A percentile compares a stretch with the other conserved stretches of the same genome.
Evolutionary conservation across 2,329 filamentous ascomycete genomes (phyloP).

Genomic region (Monosporascus sp.): DNA sequence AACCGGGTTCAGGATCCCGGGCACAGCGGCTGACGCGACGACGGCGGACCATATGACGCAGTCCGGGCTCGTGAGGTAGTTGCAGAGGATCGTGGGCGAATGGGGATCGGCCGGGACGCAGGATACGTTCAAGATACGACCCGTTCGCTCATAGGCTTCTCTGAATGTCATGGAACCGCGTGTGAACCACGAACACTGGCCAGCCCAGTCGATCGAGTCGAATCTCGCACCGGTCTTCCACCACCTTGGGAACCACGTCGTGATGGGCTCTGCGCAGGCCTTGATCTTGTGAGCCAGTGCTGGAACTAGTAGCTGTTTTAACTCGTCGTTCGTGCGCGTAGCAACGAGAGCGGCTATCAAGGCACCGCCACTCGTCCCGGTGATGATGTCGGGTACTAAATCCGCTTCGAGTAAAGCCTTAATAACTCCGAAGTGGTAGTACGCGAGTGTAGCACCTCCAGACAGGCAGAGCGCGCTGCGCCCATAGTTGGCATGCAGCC

Average conservation of each 20-base stretch:
- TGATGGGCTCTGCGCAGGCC: slow-evolving; percentile 73
- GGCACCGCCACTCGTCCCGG: slow-evolving; percentile 90
- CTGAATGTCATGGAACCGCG: slow-evolving; percentile 88
- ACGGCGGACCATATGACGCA: slow-evolving; percentile 99
- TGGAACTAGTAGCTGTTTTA: slow-evolving; percentile 78
- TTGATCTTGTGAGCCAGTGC: slow-evolving; percentile 80
- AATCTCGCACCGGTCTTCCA: slow-evolving; percentile 91
- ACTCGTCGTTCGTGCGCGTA: slow-evolving; percentile 85
- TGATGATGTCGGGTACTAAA: slow-evolving; percentile 87
- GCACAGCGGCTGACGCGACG: slow-evolving; percentile 88
- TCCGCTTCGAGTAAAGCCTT: slow-evolving; percentile 83
- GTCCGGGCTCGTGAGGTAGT: slow-evolving; percentile 91
- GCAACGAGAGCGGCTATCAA: slow-evolving; percentile 81
- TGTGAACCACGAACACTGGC: slow-evolving; percentile 81
- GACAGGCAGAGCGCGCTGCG: slow-evolving; percentile 89
- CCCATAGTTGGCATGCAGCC: slow-evolving; percentile 84
- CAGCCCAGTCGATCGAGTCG: slow-evolving; percentile 88
- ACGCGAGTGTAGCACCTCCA: slow-evolving; percentile 89
- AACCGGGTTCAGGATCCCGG: slow-evolving; percentile 90
- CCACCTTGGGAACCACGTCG: slow-evolving; percentile 77
- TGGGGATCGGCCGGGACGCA: slow-evolving; percentile 96
- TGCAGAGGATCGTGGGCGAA: slow-evolving; percentile 84
- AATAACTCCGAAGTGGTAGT: slow-evolving; percentile 92
- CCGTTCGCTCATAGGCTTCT: slow-evolving; percentile 90
- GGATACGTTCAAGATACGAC: slow-evolving; percentile 89